A percentile compares a stretch with the other conserved stretches of the same genome.
Evolutionary conservation across 805 yeast genomes (phyloP).

Genomic region (Candida vartiovaarae): DNA sequence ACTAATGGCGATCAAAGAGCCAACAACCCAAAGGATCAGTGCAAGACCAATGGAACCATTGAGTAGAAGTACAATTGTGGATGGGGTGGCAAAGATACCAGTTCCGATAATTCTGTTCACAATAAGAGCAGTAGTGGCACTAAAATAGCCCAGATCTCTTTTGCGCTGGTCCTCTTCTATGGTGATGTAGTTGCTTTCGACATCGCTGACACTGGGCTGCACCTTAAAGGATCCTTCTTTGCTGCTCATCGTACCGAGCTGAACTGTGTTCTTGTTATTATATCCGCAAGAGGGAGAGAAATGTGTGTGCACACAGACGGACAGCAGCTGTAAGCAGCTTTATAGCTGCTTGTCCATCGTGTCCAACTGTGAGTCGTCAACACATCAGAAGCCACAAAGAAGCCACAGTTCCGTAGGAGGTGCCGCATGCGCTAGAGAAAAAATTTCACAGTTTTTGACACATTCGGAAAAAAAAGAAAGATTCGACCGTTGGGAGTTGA

Average conservation of each 20-base stretch:
- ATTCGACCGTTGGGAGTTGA: too few relatives aligned
- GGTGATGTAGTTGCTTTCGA: conserved; percentile 1
- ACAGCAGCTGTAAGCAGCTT: too few relatives aligned
- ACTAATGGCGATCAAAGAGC: conserved; percentile 58
- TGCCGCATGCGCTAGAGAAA: neutral
- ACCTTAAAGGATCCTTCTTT: too few relatives aligned
- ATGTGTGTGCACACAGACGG: too few relatives aligned
- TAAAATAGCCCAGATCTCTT: conserved; percentile 41
- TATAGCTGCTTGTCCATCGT: too few relatives aligned
- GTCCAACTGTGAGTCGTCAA: too few relatives aligned
- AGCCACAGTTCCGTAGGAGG: neutral
- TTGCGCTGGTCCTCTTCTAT: conserved; percentile 34
- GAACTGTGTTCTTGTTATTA: too few relatives aligned
- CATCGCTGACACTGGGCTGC: neutral
- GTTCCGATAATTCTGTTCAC: conserved; percentile 70
- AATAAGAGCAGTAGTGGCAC: conserved; percentile 59
- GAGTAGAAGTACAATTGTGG: conserved; percentile 38
- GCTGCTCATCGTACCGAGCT: too few relatives aligned
- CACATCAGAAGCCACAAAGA: neutral
- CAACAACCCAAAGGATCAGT: conserved; percentile 67
- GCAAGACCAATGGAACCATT: conserved; percentile 70
- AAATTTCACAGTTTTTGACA: too few relatives aligned
- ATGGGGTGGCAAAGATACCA: conserved; percentile 69
- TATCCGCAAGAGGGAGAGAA: too few relatives aligned
- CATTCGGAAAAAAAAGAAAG: too few relatives aligned